Conservation (phyloP, 192 early-diverging fungal species). For the Podila horticola region DNA sequence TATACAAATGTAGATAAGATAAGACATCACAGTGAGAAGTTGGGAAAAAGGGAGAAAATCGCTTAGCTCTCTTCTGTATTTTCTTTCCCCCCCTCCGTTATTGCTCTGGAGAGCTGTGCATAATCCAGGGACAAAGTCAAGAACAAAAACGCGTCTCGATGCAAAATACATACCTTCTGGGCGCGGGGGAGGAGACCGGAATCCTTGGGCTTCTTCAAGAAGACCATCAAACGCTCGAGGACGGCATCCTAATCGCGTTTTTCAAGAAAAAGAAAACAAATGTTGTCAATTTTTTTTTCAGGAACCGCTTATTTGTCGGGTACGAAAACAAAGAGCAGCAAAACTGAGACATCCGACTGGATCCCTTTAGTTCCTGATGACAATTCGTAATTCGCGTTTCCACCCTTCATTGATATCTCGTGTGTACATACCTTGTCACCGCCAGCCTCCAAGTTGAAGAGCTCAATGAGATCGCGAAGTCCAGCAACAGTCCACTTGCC, state of each 20-base stretch:
- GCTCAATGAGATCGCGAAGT: slow-evolving; percentile 43
- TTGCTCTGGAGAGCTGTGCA: not conserved
- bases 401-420: not conserved
- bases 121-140: not conserved
- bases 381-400: not conserved
- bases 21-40: not conserved
- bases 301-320: too few species aligned
- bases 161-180: slow-evolving; percentile 25
- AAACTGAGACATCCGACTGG: too few species aligned
- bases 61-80: not conserved
- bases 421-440: slow-evolving; percentile 42
- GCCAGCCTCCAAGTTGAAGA: slow-evolving; percentile 45
- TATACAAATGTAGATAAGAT: not conserved
- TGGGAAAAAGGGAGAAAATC: not conserved
- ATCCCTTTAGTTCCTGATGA: too few species aligned
- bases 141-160: not conserved
- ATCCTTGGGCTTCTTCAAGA: slow-evolving; percentile 50
- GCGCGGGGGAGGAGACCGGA: slow-evolving; percentile 45
- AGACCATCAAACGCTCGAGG: slow-evolving; percentile 39
- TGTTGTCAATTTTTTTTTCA: not conserved
- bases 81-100: not conserved
- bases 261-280: not conserved
- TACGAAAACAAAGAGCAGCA: too few species aligned
- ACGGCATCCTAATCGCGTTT: slow-evolving; percentile 33
- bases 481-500: slow-evolving; percentile 50